A percentile compares a stretch with the other conserved stretches of the same genome.
Evolutionary conservation across 371 early-diverging fungal genomes (phyloP).

Genomic region (Mortierella sp.): DNA sequence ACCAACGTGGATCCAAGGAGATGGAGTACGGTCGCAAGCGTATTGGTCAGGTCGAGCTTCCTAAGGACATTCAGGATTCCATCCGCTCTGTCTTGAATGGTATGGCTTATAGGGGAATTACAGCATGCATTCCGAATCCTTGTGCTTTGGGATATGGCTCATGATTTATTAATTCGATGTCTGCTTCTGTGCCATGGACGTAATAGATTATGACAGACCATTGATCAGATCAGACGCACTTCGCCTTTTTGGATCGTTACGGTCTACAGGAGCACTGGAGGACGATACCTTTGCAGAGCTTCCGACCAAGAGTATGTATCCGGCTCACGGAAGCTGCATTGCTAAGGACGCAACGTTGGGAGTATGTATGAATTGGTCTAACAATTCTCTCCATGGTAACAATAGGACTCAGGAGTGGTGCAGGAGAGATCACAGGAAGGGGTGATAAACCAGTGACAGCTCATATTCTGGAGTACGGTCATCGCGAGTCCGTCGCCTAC

Average conservation of each 20-base stretch:
- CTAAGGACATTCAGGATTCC: slow-evolving; percentile 64
- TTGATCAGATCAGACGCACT: slow-evolving; percentile 76
- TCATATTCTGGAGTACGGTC: slow-evolving; percentile 82
- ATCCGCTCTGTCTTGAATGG: slow-evolving; percentile 64
- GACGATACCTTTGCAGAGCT: slow-evolving; percentile 49
- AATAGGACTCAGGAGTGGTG: slow-evolving; percentile 53
- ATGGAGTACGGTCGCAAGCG: slow-evolving; percentile 80
- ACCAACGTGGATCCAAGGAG: slow-evolving; percentile 75
- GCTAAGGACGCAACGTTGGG: neutral
- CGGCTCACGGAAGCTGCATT: slow-evolving; percentile 7
- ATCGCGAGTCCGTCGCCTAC: slow-evolving; percentile 81
- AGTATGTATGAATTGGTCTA: neutral
- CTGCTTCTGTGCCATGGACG: neutral
- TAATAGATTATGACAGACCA: slow-evolving; percentile 64
- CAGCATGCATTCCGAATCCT: neutral
- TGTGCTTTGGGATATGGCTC: neutral
- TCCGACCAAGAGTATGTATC: slow-evolving; percentile 24
- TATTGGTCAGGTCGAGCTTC: slow-evolving; percentile 76
- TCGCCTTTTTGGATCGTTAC: slow-evolving; percentile 75
- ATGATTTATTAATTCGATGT: neutral
- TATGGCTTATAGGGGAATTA: neutral
- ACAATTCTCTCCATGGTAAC: neutral
- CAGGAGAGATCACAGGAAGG: slow-evolving; percentile 17
- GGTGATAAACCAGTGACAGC: slow-evolving; percentile 60
- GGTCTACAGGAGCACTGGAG: slow-evolving; percentile 68